Evolutionary conservation across 306 rosid genomes (phyloP).

Genomic region (Abrus precatorius): DNA sequence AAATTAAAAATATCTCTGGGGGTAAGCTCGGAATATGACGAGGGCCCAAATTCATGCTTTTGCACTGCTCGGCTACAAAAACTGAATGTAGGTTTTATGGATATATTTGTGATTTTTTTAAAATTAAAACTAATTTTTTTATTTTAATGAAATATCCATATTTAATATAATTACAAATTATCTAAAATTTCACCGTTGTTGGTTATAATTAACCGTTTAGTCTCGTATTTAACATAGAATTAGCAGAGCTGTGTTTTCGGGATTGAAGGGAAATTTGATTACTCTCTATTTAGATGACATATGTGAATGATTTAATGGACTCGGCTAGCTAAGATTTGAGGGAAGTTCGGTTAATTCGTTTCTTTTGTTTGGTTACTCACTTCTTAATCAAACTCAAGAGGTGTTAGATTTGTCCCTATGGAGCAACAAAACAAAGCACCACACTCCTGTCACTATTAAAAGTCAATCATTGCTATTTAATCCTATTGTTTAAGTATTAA

Average conservation of each 20-base stretch:
- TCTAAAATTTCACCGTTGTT: too few relatives aligned
- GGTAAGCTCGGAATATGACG: too few relatives aligned
- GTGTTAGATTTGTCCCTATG: conserved; percentile 46
- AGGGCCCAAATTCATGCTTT: too few relatives aligned
- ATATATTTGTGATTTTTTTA: too few relatives aligned
- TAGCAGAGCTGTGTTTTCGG: conserved; percentile 36
- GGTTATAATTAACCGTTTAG: neutral
- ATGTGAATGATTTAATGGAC: neutral
- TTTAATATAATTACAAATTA: too few relatives aligned
- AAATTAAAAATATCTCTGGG: too few relatives aligned
- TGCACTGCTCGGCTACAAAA: too few relatives aligned
- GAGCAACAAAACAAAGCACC: conserved; percentile 43
- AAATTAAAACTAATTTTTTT: too few relatives aligned
- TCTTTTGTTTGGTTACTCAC: conserved; percentile 36
- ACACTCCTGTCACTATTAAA: conserved; percentile 44
- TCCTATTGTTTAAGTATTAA: neutral
- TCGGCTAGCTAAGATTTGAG: neutral
- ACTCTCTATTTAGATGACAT: too few relatives aligned
- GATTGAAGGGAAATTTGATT: conserved; percentile 26
- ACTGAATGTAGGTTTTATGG: too few relatives aligned
- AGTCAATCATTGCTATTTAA: conserved; percentile 40
- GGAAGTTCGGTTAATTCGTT: conserved; percentile 7
- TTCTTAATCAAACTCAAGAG: conserved; percentile 42
- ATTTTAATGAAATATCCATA: too few relatives aligned
- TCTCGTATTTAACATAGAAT: neutral